Evolutionary conservation across 2,329 filamentous ascomycete genomes (phyloP).

Genomic region (Pyrenophora seminiperda): DNA sequence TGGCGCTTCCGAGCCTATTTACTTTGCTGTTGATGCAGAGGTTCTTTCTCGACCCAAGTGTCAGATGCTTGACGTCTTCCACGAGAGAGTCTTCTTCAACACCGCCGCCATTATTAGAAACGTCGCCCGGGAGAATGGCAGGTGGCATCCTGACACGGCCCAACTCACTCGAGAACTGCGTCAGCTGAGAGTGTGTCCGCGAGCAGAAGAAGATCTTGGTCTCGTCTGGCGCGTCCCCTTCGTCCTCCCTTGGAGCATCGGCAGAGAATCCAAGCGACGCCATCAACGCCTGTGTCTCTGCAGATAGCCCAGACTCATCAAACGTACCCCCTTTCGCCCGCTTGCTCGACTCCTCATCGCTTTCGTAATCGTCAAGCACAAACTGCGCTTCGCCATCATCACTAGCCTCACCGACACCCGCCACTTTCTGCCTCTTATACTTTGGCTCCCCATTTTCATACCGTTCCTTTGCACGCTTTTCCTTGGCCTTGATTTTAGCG

Average conservation of each 20-base stretch:
- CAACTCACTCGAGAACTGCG: constrained; percentile 84
- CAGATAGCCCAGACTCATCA: constrained; percentile 63
- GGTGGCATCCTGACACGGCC: constrained; percentile 77
- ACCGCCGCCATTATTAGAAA: constrained; percentile 9
- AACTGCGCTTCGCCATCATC: constrained; percentile 68
- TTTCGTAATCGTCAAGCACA: constrained; percentile 75
- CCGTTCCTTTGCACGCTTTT: constrained; percentile 64
- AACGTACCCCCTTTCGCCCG: constrained; percentile 25
- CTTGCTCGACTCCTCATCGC: constrained; percentile 58
- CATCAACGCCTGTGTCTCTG: constrained; percentile 75
- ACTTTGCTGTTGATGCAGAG: constrained; percentile 89
- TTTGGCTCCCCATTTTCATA: constrained; percentile 55
- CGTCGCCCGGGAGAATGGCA: constrained; percentile 58
- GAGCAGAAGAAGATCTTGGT: constrained; percentile 92
- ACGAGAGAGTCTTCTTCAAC: constrained; percentile 45
- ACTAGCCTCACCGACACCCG: constrained; percentile 7
- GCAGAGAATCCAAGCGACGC: constrained; percentile 57
- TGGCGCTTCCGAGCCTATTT: constrained; percentile 67
- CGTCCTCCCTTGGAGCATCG: constrained; percentile 50
- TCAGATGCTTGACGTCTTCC: constrained; percentile 77
- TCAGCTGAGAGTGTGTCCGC: constrained; percentile 87
- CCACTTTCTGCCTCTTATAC: constrained; percentile 51
- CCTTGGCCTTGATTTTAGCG: constrained; percentile 64
- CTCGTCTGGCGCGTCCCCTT: constrained; percentile 63
- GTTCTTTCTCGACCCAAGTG: constrained; percentile 84